These are phyloP conservation scores for Plasmopara viticola DNA, from an alignment of 352 stramenopile genomes.

Conservation along the genomic window DNA sequence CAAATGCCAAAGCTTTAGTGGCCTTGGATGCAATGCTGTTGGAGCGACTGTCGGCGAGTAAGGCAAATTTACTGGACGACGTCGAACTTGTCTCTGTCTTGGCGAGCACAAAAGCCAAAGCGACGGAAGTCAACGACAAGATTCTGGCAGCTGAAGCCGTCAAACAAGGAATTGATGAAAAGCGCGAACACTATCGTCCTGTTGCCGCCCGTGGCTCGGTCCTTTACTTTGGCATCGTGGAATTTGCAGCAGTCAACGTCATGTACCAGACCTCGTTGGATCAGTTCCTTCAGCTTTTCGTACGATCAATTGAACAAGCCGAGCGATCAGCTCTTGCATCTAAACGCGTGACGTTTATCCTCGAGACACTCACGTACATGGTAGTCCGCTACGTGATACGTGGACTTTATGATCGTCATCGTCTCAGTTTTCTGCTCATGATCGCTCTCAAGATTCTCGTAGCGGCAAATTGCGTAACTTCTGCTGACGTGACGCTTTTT, in stretches of 20 bases:
- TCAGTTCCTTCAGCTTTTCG: constrained; percentile 87
- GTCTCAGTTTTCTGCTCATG: constrained; percentile 70
- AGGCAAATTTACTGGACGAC: constrained; percentile 83
- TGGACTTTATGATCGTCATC: constrained; percentile 69
- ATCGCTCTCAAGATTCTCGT: constrained; percentile 73
- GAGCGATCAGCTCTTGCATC: constrained; percentile 71
- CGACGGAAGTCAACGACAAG: constrained; percentile 87
- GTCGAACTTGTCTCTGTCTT: constrained; percentile 84
- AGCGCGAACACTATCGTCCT: constrained; percentile 87
- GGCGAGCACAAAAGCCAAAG: constrained; percentile 86
- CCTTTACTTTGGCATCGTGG: constrained; percentile 88
- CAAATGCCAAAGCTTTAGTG: constrained; percentile 85
- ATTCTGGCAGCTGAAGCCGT: constrained; percentile 83
- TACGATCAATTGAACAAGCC: constrained; percentile 72
- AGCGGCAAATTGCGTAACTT: constrained; percentile 43
- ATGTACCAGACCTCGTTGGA: constrained; percentile 91
- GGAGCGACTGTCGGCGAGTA: constrained; percentile 79
- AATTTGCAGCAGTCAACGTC: constrained; percentile 79
- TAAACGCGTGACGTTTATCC: constrained; percentile 84
- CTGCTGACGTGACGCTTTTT: constrained; percentile 59
- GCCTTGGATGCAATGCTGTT: constrained; percentile 81
- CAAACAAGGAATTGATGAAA: constrained; percentile 86
- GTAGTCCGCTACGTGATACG: constrained; percentile 73
- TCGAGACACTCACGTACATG: constrained; percentile 82
- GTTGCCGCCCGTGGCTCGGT: constrained; percentile 82